Evolutionary conservation across 495 filamentous ascomycete species (phyloP).

Genomic region (Penicillium goetzii): DNA sequence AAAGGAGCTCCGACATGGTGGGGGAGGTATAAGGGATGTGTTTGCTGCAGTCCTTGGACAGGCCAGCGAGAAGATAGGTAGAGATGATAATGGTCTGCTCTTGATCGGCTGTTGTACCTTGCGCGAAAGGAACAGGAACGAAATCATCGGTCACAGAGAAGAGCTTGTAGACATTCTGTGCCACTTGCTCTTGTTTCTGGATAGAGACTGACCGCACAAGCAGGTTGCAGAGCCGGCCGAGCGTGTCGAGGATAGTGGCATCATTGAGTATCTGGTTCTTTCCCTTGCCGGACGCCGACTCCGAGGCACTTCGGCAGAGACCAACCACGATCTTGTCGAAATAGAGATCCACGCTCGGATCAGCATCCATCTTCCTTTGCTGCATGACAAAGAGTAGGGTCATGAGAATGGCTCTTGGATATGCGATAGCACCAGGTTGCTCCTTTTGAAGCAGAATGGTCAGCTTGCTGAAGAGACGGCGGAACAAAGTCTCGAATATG

Average conservation of each 20-base stretch:
- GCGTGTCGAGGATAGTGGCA: constrained; percentile 58
- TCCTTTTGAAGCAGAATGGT: constrained; percentile 59
- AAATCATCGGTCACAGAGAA: constrained; percentile 48
- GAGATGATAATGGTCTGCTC: constrained; percentile 61
- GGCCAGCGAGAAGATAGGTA: constrained; percentile 62
- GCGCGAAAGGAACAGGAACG: constrained; percentile 44
- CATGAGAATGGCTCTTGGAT: constrained; percentile 62
- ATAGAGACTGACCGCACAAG: constrained; percentile 58
- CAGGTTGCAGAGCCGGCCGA: constrained; percentile 66
- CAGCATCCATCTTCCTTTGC: constrained; percentile 52
- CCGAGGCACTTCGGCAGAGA: constrained; percentile 50
- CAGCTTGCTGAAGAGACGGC: constrained; percentile 69
- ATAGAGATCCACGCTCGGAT: constrained; percentile 58
- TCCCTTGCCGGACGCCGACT: constrained; percentile 43
- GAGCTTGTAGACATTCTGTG: constrained; percentile 59
- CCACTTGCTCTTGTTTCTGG: constrained; percentile 58
- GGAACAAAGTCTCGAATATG: constrained; percentile 70
- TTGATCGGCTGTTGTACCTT: constrained; percentile 39
- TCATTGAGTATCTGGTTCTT: constrained; percentile 55
- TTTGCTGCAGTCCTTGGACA: constrained; percentile 45
- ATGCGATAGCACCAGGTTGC: constrained; percentile 51
- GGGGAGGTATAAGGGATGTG: constrained; percentile 39
- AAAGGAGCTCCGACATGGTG: constrained; percentile 42
- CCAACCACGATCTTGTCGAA: constrained; percentile 63
- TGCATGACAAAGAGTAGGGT: constrained; percentile 69